Evolutionary conservation across 208 protist genomes (phyloP), one percentile per base, ranked within the genome.

Genomic region (Polymyxa betae): DNA sequence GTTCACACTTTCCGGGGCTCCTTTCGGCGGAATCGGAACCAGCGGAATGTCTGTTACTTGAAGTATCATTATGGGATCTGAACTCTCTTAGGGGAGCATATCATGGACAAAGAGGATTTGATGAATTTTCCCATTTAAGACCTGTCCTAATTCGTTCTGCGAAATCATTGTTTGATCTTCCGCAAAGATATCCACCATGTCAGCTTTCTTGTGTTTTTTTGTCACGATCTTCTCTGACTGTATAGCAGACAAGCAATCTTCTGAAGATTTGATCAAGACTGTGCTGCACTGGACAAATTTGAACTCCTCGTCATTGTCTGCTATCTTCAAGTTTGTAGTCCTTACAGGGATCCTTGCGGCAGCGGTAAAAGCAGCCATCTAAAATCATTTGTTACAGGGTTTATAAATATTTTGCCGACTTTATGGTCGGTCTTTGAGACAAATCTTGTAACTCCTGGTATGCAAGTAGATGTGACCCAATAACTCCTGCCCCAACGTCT

Each of bases 161-260:
- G 12, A 43, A 35, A 20, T 45, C 35, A 20, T 38, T 82, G 5
- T 82, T 82, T 43, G 72, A 82, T 35, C 16, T 82, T 40, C n/a
- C 72, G n/a, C 5, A 40, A 40, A 5, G 72, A 45, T 82, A 82
- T 82, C 72, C 72, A 5, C 72, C 72, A 20, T 82, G 72, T 82
- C 10, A 82, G 35, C 5, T 82, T 43, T 43, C 35, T n/a, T 43
- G 10, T 82, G 5, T 5, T n/a, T 35, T 24, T 60, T 60, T n/a
- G n/a, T n/a, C n/a, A n/a, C n/a, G n/a, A n/a, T n/a, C n/a, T n/a
- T n/a, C n/a, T n/a, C n/a, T n/a, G n/a, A n/a, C n/a, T n/a, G n/a
- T n/a, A n/a, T n/a, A n/a, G n/a, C 49, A 60, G 49, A 60, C 24
- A 29, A 5, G 24, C 12, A 60, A 24, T 29, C 5, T 5, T 60